A percentile compares a stretch with the other conserved stretches of the same genome.
These are phyloP conservation scores for Protostelium mycophagum DNA, from an alignment of 78 protist species.

Conservation along the genomic window DNA sequence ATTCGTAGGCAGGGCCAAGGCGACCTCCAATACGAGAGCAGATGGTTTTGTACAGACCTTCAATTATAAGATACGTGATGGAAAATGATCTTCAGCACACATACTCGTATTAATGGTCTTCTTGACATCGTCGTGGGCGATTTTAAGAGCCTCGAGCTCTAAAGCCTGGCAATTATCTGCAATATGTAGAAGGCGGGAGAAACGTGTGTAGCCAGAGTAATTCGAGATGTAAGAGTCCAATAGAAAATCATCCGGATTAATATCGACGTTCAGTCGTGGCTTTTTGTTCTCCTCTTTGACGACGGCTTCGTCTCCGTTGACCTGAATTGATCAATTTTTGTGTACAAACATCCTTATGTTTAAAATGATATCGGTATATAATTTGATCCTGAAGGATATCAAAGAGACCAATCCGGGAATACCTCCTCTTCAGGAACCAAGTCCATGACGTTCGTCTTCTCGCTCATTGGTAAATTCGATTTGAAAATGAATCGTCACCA, in stretches of 20 bases:
- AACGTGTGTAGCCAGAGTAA: slow-evolving; percentile 48
- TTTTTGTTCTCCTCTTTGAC: background rate
- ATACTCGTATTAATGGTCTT: background rate
- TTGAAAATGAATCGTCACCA: no score
- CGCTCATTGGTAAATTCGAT: no score
- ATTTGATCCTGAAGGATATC: no score
- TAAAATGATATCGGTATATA: no score
- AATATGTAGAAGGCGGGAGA: slow-evolving; percentile 38
- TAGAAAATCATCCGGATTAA: slow-evolving; percentile 33
- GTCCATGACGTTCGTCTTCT: no score
- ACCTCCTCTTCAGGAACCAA: no score
- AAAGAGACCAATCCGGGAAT: no score
- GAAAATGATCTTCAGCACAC: slow-evolving; percentile 7
- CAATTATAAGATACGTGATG: background rate
- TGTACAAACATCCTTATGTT: background rate
- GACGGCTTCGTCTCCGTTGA: background rate
- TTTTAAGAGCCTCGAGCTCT: slow-evolving; percentile 20
- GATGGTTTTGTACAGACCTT: background rate
- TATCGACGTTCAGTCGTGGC: background rate
- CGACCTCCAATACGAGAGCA: background rate
- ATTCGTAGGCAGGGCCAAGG: background rate
- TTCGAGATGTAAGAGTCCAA: slow-evolving; percentile 41
- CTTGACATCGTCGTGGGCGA: slow-evolving; percentile 29
- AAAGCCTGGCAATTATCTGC: slow-evolving; percentile 23
- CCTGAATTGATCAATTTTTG: background rate